Evolutionary conservation across 2,329 filamentous ascomycete species (phyloP), one percentile per base, ranked within the genome.

Genomic region (Thelonectria rubi): DNA sequence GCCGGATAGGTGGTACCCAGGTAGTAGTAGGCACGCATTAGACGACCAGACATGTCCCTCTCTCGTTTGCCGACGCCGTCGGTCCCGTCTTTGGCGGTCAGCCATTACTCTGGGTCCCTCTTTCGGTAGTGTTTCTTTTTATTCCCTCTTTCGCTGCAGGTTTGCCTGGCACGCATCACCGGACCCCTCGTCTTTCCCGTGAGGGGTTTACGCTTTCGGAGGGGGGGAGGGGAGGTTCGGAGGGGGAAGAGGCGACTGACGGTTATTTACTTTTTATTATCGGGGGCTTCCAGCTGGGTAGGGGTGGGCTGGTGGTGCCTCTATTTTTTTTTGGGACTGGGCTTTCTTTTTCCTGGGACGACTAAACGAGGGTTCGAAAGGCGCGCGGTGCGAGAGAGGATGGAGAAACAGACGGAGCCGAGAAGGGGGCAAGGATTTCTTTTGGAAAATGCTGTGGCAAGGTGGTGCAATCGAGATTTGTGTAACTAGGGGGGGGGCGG

Each of bases 381-480:
- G 40, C n/a, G 42, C 14, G n/a, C n/a, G n/a, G n/a, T n/a, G n/a
- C n/a, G n/a, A n/a, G n/a, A n/a, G n/a, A n/a, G n/a, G n/a, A n/a
- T n/a, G n/a, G n/a, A n/a, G n/a, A n/a, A n/a, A n/a, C n/a, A n/a
- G n/a, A n/a, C n/a, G n/a, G n/a, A n/a, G n/a, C n/a, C n/a, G n/a
- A n/a, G n/a, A n/a, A 45, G 53, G 48, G 49, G 39, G n/a, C 39
- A 42, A 18, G 39, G 39, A 24, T 24, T 24, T 24, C 24, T 24
- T 24, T 42, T 20, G 18, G 17, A 21, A 42, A 45, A 61, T 71
- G 67, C 20, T 15, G 68, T 71, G 60, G 32, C 30, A 66, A 52
- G 54, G 69, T 72, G 49, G 56, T 51, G 61, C 69, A 72, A 71
- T 71, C 69, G 67, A 72, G 69, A 71, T 71, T 66, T 71, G 69